These are phyloP conservation scores for Colletotrichum plurivorum DNA, from an alignment of 2,329 filamentous ascomycete species.

Conservation along the genomic window DNA sequence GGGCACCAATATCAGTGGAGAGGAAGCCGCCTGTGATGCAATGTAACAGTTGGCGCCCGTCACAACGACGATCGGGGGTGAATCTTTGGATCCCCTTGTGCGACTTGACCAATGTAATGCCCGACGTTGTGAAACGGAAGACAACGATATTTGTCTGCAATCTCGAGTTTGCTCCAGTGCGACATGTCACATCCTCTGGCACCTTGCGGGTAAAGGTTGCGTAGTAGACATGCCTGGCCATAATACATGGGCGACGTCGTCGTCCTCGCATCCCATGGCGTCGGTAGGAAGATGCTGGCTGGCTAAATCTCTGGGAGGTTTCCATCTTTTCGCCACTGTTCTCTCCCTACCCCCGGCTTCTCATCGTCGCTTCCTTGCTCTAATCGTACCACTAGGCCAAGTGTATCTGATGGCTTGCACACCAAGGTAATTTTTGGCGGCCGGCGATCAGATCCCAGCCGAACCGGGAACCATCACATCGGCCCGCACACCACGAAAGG, in stretches of 20 bases:
- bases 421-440: neutral
- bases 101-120: conserved; percentile 14
- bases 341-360: neutral
- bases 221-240: no score
- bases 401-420: neutral
- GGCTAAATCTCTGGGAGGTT: neutral
- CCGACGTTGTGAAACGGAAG: conserved; percentile 9
- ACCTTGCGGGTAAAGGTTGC: neutral
- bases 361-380: neutral
- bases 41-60: conserved; percentile 53
- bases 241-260: neutral
- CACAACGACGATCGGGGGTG: conserved; percentile 43
- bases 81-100: conserved; percentile 12
- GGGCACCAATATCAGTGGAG: conserved; percentile 49
- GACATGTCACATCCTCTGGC: neutral
- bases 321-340: conserved; percentile 14
- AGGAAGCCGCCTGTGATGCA: conserved; percentile 45
- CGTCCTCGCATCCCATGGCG: neutral
- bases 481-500: conserved; percentile 1
- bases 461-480: conserved; percentile 3
- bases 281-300: neutral
- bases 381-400: conserved; percentile 4
- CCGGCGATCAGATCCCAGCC: conserved; percentile 10
- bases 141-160: neutral
- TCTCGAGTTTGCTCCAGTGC: neutral